A percentile compares a stretch with the other conserved stretches of the same genome.
Conservation (phyloP, 2,329 filamentous ascomycete species). For the Chlorencoelia australis region DNA sequence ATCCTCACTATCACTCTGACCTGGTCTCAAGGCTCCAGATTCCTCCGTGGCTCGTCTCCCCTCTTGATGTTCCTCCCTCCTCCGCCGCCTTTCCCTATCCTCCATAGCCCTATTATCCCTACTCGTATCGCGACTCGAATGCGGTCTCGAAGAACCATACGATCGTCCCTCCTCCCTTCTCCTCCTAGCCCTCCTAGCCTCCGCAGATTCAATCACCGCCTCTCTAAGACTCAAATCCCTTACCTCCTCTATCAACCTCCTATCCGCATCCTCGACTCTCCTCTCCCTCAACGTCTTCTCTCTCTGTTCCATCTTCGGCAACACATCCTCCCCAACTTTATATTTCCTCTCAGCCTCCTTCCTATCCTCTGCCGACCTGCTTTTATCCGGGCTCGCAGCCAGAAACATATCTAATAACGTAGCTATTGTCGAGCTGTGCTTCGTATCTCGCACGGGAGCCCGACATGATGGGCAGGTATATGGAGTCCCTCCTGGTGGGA, state of each 20-base stretch:
- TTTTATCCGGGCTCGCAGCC: slow-evolving; percentile 66
- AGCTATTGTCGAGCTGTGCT: slow-evolving; percentile 82
- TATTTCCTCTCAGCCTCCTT: slow-evolving; percentile 67
- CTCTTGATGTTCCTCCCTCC: slow-evolving; percentile 26
- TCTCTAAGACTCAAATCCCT: slow-evolving; percentile 44
- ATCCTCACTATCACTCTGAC: slow-evolving; percentile 14
- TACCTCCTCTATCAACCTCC: slow-evolving; percentile 24
- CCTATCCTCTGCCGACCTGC: slow-evolving; percentile 61
- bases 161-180: slow-evolving; percentile 22
- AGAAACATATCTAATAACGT: slow-evolving; percentile 86
- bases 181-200: slow-evolving; percentile 21
- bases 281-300: slow-evolving; percentile 43
- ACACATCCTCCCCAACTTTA: slow-evolving; percentile 68
- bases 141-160: slow-evolving; percentile 16
- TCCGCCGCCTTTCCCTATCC: slow-evolving; percentile 22
- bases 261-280: slow-evolving; percentile 36
- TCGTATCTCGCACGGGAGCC: slow-evolving; percentile 73
- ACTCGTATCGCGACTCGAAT: slow-evolving; percentile 28
- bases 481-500: slow-evolving; percentile 25
- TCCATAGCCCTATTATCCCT: slow-evolving; percentile 19
- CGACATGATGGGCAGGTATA: slow-evolving; percentile 94
- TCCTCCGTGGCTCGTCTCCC: slow-evolving; percentile 20
- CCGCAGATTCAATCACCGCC: slow-evolving; percentile 37
- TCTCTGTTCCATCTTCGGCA: slow-evolving; percentile 49
- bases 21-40: slow-evolving; percentile 10